A percentile compares a stretch with the other conserved stretches of the same genome.
Conservation (phyloP, 2,329 filamentous ascomycete species). For the Colletotrichum sp. region DNA sequence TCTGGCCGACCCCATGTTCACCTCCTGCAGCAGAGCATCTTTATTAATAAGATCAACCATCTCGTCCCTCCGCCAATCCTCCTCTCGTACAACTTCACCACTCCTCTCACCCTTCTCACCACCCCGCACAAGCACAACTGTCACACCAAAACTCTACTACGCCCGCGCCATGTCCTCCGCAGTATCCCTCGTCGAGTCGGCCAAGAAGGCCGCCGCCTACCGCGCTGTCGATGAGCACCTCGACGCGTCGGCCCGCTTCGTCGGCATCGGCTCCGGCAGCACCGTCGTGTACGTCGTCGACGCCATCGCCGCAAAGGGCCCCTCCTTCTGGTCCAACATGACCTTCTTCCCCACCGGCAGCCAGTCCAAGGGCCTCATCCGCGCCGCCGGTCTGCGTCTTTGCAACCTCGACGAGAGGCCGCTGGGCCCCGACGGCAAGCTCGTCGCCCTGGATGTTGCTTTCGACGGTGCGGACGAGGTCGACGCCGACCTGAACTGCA, state of each 20-base stretch:
- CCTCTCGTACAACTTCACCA: not conserved
- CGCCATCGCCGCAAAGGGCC: slow-evolving; percentile 71
- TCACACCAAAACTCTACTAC: slow-evolving; percentile 4
- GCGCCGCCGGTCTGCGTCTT: slow-evolving; percentile 76
- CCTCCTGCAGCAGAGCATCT: not conserved
- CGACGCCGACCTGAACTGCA: slow-evolving; percentile 91
- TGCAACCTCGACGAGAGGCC: slow-evolving; percentile 80
- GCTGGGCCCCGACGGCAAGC: slow-evolving; percentile 48
- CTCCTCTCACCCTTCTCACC: not conserved
- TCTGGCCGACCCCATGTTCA: slow-evolving; percentile 1
- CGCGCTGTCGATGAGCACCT: slow-evolving; percentile 79
- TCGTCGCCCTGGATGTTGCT: slow-evolving; percentile 77
- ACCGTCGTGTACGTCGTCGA: slow-evolving; percentile 87
- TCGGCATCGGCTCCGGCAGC: slow-evolving; percentile 83
- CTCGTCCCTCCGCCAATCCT: not conserved
- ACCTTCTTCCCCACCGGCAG: slow-evolving; percentile 92
- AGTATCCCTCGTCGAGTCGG: slow-evolving; percentile 64
- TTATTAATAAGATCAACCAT: slow-evolving; percentile 8
- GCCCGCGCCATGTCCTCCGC: slow-evolving; percentile 40
- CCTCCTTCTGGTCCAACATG: slow-evolving; percentile 64
- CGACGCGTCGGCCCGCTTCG: slow-evolving; percentile 62
- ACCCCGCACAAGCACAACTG: not conserved
- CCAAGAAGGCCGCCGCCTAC: slow-evolving; percentile 77
- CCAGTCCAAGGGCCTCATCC: slow-evolving; percentile 87
- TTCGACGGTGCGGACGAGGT: slow-evolving; percentile 99